A percentile compares a stretch with the other conserved stretches of the same genome.
phyloP scores from a whole-genome alignment of 2,329 filamentous ascomycete species.

The Xylaria sp. region DNA sequence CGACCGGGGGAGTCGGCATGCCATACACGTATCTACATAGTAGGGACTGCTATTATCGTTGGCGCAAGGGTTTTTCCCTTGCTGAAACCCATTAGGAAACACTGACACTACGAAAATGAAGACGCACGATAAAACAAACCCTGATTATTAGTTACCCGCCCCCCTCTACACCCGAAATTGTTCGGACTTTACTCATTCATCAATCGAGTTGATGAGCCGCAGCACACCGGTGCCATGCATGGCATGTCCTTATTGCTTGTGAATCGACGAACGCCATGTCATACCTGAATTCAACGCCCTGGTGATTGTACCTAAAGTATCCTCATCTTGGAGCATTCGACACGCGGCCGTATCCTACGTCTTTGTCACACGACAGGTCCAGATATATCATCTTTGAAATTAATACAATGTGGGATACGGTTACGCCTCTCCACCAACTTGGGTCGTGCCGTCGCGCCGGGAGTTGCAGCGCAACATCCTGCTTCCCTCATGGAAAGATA shows the following conservation, averaged over 20 bases:
- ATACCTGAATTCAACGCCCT: constrained; percentile 15
- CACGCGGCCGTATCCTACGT: constrained; percentile 12
- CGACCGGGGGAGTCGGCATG: no score
- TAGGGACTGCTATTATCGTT: neutral
- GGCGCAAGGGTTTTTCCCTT: constrained; percentile 9
- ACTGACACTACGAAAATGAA: constrained; percentile 11
- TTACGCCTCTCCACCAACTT: constrained; percentile 9
- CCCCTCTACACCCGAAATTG: constrained; percentile 7
- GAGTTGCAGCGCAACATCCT: constrained; percentile 30
- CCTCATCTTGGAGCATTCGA: constrained; percentile 9
- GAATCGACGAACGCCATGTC: constrained; percentile 12
- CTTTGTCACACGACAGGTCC: constrained; percentile 30
- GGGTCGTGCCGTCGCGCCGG: constrained; percentile 31
- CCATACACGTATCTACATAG: no score
- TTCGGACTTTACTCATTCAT: constrained; percentile 5
- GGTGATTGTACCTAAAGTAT: constrained; percentile 12
- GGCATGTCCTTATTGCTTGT: neutral
- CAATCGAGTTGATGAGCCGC: constrained; percentile 4
- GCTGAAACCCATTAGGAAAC: constrained; percentile 15
- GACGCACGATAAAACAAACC: constrained; percentile 18
- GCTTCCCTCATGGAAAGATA: constrained; percentile 20
- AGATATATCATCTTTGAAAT: constrained; percentile 27
- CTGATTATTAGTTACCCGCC: constrained; percentile 9
- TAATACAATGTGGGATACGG: constrained; percentile 21
- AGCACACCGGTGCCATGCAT: constrained; percentile 7